Base-by-base conservation (phyloP, 2,329 filamentous ascomycete species). In the Tympanopsis confertula region DNA sequence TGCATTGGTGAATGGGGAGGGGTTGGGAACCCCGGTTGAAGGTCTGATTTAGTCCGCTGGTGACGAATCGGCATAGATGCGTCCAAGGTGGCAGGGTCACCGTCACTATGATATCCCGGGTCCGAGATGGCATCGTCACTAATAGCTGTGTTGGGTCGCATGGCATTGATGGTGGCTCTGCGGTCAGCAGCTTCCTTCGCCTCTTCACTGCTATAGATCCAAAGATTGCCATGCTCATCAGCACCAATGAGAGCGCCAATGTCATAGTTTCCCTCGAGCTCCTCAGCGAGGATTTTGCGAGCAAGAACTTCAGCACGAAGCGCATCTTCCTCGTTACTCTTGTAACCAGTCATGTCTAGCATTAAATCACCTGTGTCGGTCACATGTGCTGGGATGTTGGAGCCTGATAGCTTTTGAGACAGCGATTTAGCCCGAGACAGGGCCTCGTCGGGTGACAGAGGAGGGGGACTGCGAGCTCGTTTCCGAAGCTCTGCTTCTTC, bases 121-220 rank as follows among this genome's bases (percentile, higher is more conserved):
- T 98, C 91, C 0, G 88, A 95, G 5, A 80, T 71, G 20, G 86
- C 85, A 58, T 96, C 88, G n/a, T 78, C 74, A 14, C 74, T 73
- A 15, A 75, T 63, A 26, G 77, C 65, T 13, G 61, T 57, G 13
- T 62, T 57, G 14, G 63, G 60, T 35, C 72, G 5, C 35, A 36
- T 52, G 7, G 67, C 62, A 5, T 66, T 61, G 39, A 73, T 69
- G 42, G 71, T 66, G 1, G 70, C 71, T 47, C 64, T 71, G 54
- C 82, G 79, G 63, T 81, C 81, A 20, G 89, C 89, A 5, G 84
- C 82, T 50, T 91, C 82, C 53, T 95, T 96, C 18, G 91, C 87
- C 52, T 94, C 88, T 57, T 96, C 88, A 50, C 88, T 96, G 61
- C 87, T 91, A 63, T 98, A 98, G 47, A 98, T 96, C 89, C 91